These are phyloP conservation scores for Psophocarpus tetragonolobus DNA, from an alignment of 306 rosid species.

Conservation along the genomic window DNA sequence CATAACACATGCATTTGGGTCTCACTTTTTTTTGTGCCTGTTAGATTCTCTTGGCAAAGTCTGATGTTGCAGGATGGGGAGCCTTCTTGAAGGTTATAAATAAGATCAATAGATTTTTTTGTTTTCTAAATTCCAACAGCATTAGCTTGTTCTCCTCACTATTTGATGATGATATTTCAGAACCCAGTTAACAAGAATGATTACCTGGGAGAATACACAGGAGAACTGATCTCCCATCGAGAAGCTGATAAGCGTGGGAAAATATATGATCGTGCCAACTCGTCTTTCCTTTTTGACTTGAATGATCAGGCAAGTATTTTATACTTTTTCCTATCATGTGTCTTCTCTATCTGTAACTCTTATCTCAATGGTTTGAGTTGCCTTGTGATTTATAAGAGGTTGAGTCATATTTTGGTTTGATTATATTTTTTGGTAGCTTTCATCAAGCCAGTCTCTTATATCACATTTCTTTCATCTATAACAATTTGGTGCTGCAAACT, in stretches of 20 bases:
- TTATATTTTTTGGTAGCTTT: constrained; percentile 22
- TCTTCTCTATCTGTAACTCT: not conserved
- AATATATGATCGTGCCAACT: constrained; percentile 95
- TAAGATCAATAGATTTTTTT: constrained; percentile 16
- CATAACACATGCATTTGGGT: constrained; percentile 14
- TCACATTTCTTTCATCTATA: constrained; percentile 23
- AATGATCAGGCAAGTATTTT: constrained; percentile 85
- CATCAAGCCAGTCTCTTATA: not conserved
- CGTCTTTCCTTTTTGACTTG: constrained; percentile 96
- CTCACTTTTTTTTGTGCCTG: constrained; percentile 12
- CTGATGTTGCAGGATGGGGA: constrained; percentile 99
- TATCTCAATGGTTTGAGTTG: constrained; percentile 5
- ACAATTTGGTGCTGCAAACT: constrained; percentile 11
- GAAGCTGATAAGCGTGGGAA: constrained; percentile 99
- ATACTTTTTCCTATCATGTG: not conserved
- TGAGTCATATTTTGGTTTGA: constrained; percentile 16
- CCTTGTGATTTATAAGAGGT: not conserved
- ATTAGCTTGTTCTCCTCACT: constrained; percentile 36
- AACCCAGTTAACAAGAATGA: constrained; percentile 93
- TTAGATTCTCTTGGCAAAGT: constrained; percentile 89
- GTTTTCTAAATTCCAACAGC: not conserved
- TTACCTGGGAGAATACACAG: constrained; percentile 95
- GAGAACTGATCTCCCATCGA: constrained; percentile 91
- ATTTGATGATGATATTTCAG: constrained; percentile 57
- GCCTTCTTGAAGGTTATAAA: constrained; percentile 87